Base-by-base conservation (phyloP, 345 rosid species). In the Brassica cretica region DNA sequence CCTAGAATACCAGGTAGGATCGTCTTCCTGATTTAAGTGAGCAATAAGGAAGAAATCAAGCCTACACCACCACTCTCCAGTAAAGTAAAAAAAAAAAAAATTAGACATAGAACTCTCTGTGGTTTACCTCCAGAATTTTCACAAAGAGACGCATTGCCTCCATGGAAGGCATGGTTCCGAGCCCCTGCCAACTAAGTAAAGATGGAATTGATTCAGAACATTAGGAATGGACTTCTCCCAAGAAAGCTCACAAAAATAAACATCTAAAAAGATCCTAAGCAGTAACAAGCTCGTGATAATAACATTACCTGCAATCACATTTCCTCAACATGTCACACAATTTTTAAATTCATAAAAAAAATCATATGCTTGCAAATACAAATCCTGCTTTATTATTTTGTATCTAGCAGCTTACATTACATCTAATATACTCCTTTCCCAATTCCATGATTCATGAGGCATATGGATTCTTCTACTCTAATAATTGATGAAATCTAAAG, bases 111-210 rank as follows among this genome's bases (percentile, higher is more conserved):
- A 68, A 30, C 14, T 30, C 72, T 77, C 19, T 68, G 74, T 75
- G 29, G 46, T 44, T 73, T 66, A 93, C 99, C 99, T 96, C 99
- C 78, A 96, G 81, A 80, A 96, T 90, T 84, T 96, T 96, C 86
- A 93, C 98, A 86, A 96, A 96, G 44, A 96, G 97, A 68, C 98
- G 97, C 99, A 96, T 96, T 46, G 98, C 98, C 87, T 96, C 99
- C 21, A 97, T 83, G 65, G 97, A 79, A 30, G 88, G 90, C 99
- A 96, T 96, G 82, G 87, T 86, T 77, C 93, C 98, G 11, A 96
- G 97, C 66, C 88, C 94, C 83, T 96, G 88, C 99, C 99, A 96
- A 84, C 99, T 96, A 85, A 84, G 82, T 12, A 77, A 55, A 81
- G 37, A 82, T 71, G 39, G 68, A 82, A 68, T 19, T 19, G 61